These are phyloP conservation scores for Arthrinium phaeospermum DNA, from an alignment of 2,329 filamentous ascomycete species.

Conservation along the genomic window DNA sequence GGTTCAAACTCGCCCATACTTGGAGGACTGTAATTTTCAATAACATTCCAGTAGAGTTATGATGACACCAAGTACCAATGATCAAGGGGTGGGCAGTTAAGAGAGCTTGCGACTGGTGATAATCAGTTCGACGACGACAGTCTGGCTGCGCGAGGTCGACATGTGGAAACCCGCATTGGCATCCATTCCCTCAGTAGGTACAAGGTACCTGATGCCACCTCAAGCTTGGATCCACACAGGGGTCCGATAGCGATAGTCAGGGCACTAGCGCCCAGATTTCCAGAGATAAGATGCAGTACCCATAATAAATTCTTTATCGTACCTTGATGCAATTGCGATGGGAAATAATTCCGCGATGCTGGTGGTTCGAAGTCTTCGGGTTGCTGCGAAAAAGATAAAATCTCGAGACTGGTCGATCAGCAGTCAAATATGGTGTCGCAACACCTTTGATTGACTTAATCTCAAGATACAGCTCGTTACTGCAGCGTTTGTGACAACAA, in stretches of 20 bases:
- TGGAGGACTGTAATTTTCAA: neutral
- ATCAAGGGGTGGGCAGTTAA: neutral
- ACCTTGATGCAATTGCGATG: slow-evolving; percentile 2
- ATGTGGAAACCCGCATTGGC: slow-evolving; percentile 5
- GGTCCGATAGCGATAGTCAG: slow-evolving; percentile 9
- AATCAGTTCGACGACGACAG: neutral
- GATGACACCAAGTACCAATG: neutral
- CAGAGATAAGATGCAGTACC: slow-evolving; percentile 1
- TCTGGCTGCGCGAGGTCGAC: neutral
- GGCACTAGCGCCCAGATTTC: neutral
- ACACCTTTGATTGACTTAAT: neutral
- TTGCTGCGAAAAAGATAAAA: neutral
- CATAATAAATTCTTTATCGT: slow-evolving; percentile 17
- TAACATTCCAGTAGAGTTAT: neutral
- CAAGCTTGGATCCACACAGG: neutral
- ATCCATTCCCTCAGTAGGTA: neutral
- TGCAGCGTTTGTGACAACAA: neutral
- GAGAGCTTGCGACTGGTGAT: neutral
- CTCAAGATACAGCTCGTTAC: neutral
- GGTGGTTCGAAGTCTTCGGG: too few relatives aligned
- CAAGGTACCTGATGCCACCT: neutral
- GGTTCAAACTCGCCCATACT: neutral
- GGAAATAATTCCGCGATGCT: slow-evolving; percentile 8
- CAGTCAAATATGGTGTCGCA: neutral
- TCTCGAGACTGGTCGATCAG: neutral